A percentile compares a stretch with the other conserved stretches of the same genome.
phyloP scores from a whole-genome alignment of 441 rosid species.

The Croton setiger region DNA sequence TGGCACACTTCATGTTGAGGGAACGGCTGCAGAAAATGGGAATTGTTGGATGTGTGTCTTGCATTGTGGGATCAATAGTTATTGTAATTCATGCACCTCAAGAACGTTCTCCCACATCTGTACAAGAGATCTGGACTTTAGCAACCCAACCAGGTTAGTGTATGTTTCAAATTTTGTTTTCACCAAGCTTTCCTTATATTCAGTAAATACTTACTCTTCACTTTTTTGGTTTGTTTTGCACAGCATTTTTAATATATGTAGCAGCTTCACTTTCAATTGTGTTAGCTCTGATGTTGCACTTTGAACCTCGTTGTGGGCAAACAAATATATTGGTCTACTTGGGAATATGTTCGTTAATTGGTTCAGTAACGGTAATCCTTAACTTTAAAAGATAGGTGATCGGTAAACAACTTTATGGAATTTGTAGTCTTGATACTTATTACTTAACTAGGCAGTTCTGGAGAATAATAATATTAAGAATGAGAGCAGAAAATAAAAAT shows the following conservation, averaged over 20 bases:
- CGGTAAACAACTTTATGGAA: too few species aligned
- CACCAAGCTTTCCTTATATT: not conserved
- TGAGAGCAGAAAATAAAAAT: too few species aligned
- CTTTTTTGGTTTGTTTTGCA: not conserved
- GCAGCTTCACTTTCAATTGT: constrained; percentile 48
- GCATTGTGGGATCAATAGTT: constrained; percentile 62
- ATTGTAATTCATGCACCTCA: constrained; percentile 66
- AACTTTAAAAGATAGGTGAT: not conserved
- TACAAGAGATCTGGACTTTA: constrained; percentile 57
- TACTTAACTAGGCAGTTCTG: too few species aligned
- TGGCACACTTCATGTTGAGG: constrained; percentile 61
- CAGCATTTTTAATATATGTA: constrained; percentile 61
- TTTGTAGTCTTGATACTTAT: too few species aligned
- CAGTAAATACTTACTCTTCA: not conserved
- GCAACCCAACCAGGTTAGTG: constrained; percentile 59
- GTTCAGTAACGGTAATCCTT: constrained; percentile 52
- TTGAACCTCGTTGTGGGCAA: constrained; percentile 60
- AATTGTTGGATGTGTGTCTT: constrained; percentile 59
- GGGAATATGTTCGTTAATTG: constrained; percentile 63
- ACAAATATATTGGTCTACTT: constrained; percentile 63
- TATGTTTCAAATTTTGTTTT: not conserved
- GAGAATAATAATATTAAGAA: too few species aligned
- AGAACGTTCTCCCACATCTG: constrained; percentile 49
- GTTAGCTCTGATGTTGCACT: constrained; percentile 51
- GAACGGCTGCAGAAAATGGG: constrained; percentile 65